Evolutionary conservation across 495 filamentous ascomycete genomes (phyloP).

Genomic region (Aspergillus ellipticus): DNA sequence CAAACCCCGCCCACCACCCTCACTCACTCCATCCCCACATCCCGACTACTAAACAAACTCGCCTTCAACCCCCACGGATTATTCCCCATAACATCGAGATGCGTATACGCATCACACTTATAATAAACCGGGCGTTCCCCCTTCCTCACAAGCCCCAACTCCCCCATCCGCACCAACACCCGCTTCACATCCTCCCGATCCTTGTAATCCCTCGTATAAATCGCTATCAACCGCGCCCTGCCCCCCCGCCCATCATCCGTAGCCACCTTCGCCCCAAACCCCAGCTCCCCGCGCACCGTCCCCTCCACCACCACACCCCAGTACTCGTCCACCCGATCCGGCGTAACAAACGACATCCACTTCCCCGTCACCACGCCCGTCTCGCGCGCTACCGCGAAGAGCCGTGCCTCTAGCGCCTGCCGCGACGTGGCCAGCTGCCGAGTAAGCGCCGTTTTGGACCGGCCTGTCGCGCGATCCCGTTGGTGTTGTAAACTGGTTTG

Average conservation of each 20-base stretch:
- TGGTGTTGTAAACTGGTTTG: slow-evolving; percentile 34
- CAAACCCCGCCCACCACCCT: slow-evolving; percentile 27
- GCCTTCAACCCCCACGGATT: slow-evolving; percentile 69
- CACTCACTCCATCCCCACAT: slow-evolving; percentile 32
- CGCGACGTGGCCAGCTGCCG: slow-evolving; percentile 51
- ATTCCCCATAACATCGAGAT: slow-evolving; percentile 59
- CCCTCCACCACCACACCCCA: slow-evolving; percentile 64
- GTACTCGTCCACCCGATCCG: slow-evolving; percentile 51
- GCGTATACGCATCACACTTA: slow-evolving; percentile 77
- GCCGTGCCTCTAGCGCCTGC: slow-evolving; percentile 44
- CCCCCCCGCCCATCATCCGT: slow-evolving; percentile 40
- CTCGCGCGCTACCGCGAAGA: slow-evolving; percentile 54
- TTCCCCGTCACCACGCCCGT: slow-evolving; percentile 61
- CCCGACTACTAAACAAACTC: slow-evolving; percentile 43
- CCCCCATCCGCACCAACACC: slow-evolving; percentile 56
- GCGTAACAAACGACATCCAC: slow-evolving; percentile 77
- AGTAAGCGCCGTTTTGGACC: slow-evolving; percentile 37
- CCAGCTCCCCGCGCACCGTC: slow-evolving; percentile 61
- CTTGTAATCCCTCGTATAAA: slow-evolving; percentile 73
- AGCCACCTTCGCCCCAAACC: slow-evolving; percentile 66
- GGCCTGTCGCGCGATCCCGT: slow-evolving; percentile 32
- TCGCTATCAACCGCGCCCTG: slow-evolving; percentile 56
- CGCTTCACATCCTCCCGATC: slow-evolving; percentile 65
- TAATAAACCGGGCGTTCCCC: slow-evolving; percentile 62
- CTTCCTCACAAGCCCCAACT: slow-evolving; percentile 53